Percentiles rank a stretch among this genome's conserved stretches.
Conservation (phyloP, 257 asterid species). For the Ballota nigra region DNA sequence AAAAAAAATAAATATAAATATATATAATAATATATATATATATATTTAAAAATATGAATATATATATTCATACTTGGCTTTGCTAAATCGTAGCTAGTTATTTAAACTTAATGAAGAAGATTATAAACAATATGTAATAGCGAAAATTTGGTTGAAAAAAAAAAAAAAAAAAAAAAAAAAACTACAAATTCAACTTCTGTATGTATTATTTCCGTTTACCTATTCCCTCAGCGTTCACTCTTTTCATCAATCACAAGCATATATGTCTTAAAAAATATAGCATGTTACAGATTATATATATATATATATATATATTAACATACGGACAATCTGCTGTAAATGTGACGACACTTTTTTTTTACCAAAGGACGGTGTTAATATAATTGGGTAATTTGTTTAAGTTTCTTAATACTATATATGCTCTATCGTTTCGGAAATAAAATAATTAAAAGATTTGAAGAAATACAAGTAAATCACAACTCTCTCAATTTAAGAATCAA, state of each 20-base stretch:
- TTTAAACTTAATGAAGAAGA: not conserved
- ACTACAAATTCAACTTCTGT: not conserved
- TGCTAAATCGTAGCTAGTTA: not conserved
- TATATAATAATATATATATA: no score
- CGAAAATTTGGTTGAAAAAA: no score
- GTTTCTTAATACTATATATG: not conserved
- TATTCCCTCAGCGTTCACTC: not conserved
- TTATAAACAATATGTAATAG: not conserved
- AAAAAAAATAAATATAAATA: no score
- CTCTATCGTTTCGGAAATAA: not conserved
- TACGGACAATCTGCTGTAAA: not conserved
- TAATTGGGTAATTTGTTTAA: not conserved
- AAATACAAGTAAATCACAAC: not conserved
- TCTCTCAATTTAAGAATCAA: not conserved
- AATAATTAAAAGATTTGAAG: not conserved
- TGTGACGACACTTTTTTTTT: not conserved
- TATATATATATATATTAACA: not conserved
- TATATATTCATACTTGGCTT: not conserved
- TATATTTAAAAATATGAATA: no score
- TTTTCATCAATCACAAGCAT: not conserved
- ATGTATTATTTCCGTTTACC: not conserved
- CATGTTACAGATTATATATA: not conserved
- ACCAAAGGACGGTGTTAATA: not conserved
- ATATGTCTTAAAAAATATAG: not conserved
- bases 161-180: not conserved